phyloP scores from a whole-genome alignment of 1,284 basidiomycete species.

The Tausonia pullulans region DNA sequence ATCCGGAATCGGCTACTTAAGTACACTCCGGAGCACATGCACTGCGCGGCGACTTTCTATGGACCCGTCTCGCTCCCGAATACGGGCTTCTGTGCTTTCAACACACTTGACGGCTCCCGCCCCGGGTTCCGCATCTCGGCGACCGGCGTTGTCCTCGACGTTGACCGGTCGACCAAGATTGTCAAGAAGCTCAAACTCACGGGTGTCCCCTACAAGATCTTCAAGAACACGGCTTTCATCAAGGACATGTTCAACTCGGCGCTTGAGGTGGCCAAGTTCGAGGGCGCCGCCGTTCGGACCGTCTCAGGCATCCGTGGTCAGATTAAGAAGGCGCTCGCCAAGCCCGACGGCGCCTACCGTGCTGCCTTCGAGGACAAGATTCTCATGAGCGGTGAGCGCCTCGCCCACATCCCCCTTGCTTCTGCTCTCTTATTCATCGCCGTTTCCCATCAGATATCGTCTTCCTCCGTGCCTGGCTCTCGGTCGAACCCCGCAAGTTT shows the following conservation, averaged over 20 bases:
- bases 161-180: slow-evolving; percentile 83
- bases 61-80: slow-evolving; percentile 85
- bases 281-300: slow-evolving; percentile 89
- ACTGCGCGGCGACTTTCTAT: slow-evolving; percentile 95
- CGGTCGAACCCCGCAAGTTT: slow-evolving; percentile 84
- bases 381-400: slow-evolving; percentile 71
- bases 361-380: slow-evolving; percentile 98
- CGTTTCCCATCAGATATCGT: slow-evolving; percentile 59
- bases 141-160: slow-evolving; percentile 87
- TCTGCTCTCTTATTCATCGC: background rate
- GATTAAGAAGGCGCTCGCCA: slow-evolving; percentile 86
- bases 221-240: slow-evolving; percentile 98
- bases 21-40: slow-evolving; percentile 99
- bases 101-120: slow-evolving; percentile 55
- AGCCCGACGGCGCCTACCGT: slow-evolving; percentile 88
- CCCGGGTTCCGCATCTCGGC: slow-evolving; percentile 82
- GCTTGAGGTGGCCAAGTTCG: slow-evolving; percentile 95
- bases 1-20: slow-evolving; percentile 99
- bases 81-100: slow-evolving; percentile 96
- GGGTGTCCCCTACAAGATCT: slow-evolving; percentile 89
- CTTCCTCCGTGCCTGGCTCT: slow-evolving; percentile 94
- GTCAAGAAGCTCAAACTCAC: slow-evolving; percentile 98
- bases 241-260: slow-evolving; percentile 93
- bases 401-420: background rate
- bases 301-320: slow-evolving; percentile 94